These are phyloP conservation scores for Boeremia exigua DNA, from an alignment of 2,329 filamentous ascomycete species.

Conservation along the genomic window DNA sequence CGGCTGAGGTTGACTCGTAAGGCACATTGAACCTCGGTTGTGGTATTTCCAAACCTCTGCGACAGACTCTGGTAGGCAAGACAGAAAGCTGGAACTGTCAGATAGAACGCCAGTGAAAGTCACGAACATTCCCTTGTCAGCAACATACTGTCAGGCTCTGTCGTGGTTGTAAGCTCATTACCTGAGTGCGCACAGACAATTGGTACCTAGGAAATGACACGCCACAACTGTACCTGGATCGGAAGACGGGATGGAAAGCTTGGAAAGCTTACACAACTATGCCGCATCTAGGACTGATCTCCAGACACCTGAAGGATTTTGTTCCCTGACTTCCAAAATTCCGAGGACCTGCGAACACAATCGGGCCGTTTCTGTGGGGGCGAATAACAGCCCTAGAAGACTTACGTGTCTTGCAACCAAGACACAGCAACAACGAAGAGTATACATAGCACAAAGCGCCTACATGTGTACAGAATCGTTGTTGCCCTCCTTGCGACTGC, in stretches of 20 bases:
- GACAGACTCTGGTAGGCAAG: not conserved
- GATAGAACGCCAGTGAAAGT: not conserved
- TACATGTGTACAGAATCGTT: not conserved
- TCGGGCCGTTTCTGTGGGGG: not conserved
- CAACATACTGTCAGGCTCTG: not conserved
- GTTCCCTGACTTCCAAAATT: not conserved
- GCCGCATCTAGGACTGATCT: constrained; percentile 10
- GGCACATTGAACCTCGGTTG: not conserved
- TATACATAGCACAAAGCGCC: no score
- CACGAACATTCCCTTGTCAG: not conserved
- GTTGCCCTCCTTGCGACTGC: not conserved
- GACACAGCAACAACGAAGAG: not conserved
- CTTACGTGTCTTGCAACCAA: not conserved
- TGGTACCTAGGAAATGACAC: not conserved
- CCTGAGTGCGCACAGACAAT: not conserved
- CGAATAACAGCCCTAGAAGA: no score
- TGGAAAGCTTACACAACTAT: constrained; percentile 9
- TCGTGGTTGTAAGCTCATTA: not conserved
- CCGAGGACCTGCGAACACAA: not conserved
- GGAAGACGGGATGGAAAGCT: constrained; percentile 1
- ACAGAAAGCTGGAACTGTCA: not conserved
- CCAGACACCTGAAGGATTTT: constrained; percentile 1
- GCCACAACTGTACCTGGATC: not conserved
- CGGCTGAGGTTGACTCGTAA: constrained; percentile 7
- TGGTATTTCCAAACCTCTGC: not conserved